These are phyloP conservation scores for Torrubiellomyces zombiae DNA, from an alignment of 2,329 filamentous ascomycete genomes.

Conservation along the genomic window DNA sequence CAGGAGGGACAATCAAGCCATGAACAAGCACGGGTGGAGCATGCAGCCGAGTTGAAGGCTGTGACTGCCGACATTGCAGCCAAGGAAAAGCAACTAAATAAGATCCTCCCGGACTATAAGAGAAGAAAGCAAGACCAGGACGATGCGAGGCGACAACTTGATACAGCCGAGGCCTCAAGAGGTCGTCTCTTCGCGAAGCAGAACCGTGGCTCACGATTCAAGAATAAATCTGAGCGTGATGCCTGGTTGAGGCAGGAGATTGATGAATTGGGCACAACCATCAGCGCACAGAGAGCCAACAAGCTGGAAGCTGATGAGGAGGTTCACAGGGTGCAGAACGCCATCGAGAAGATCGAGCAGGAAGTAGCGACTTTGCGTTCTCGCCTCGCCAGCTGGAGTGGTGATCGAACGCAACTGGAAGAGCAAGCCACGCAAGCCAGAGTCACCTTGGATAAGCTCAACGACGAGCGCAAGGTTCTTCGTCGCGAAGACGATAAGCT, in stretches of 20 bases:
- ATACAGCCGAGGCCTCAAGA: slow-evolving; percentile 57
- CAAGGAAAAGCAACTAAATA: slow-evolving; percentile 60
- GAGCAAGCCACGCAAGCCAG: slow-evolving; percentile 63
- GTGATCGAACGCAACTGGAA: slow-evolving; percentile 53
- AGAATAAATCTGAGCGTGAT: slow-evolving; percentile 76
- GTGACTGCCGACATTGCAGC: slow-evolving; percentile 58
- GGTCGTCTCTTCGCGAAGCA: slow-evolving; percentile 84
- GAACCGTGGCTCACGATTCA: slow-evolving; percentile 72
- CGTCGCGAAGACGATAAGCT: slow-evolving; percentile 83
- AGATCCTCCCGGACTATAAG: slow-evolving; percentile 63
- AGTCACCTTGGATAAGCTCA: slow-evolving; percentile 60
- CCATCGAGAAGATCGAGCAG: slow-evolving; percentile 55
- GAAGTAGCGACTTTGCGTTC: slow-evolving; percentile 55
- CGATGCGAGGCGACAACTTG: slow-evolving; percentile 52
- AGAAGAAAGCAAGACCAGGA: slow-evolving; percentile 57
- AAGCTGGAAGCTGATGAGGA: slow-evolving; percentile 74
- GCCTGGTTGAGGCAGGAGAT: slow-evolving; percentile 68
- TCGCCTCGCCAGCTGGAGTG: slow-evolving; percentile 63
- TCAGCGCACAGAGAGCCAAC: slow-evolving; percentile 70
- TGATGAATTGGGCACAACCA: slow-evolving; percentile 56
- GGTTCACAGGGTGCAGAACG: slow-evolving; percentile 50
- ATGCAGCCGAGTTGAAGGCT: slow-evolving; percentile 53
- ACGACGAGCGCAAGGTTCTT: slow-evolving; percentile 75
- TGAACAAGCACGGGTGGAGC: slow-evolving; percentile 54
- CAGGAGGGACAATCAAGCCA: slow-evolving; percentile 68